Evolutionary conservation across 768 basidiomycete genomes (phyloP), one percentile per base, ranked within the genome.

Genomic region (Rhodotorula toruloides): DNA sequence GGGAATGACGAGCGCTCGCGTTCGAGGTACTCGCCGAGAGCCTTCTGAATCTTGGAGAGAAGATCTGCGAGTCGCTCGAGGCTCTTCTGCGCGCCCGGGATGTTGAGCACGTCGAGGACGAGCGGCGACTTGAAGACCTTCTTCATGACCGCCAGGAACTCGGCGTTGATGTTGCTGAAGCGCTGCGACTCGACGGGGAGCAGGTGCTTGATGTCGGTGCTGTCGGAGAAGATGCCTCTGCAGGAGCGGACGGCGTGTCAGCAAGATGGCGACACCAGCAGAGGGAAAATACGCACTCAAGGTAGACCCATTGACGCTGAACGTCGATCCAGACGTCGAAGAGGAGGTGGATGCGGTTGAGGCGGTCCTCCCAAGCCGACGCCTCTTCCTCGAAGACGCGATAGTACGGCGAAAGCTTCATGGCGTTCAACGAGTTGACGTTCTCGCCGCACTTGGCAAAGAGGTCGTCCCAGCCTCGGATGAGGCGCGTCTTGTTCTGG

Each of bases 261-360:
- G 49, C 47, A 17, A 34, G 34, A 11, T 34, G 10, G n/a, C 12
- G 34, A 2, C 2, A 37, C 8, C 21, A 46, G 25, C 4, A 39
- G 14, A 21, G 7, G 13, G 6, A n/a, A 29, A 2, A 13, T 12
- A 63, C 72, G 40, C 42, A 74, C 78, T 99, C 96, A 58, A 99
- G 83, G 76, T 99, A 99, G 1, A 99, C 96, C 96, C 96, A 99
- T 80, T 99, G 96, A 12, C 96, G 86, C 74, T 99, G 96, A 22
- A 99, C 96, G 73, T 99, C 96, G 72, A 99, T 96, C 96, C 96
- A 99, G 43, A 98, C 88, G 78, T 99, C 94, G 75, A 99, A 98
- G 16, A 99, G 83, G 39, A 96, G 92, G 73, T 98, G 94, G 43
- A 98, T 88, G 44, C 92, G 84, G 77, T 97, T 98, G 25, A 65